Conservation (phyloP, 495 filamentous ascomycete genomes). For the Thozetella sp. region DNA sequence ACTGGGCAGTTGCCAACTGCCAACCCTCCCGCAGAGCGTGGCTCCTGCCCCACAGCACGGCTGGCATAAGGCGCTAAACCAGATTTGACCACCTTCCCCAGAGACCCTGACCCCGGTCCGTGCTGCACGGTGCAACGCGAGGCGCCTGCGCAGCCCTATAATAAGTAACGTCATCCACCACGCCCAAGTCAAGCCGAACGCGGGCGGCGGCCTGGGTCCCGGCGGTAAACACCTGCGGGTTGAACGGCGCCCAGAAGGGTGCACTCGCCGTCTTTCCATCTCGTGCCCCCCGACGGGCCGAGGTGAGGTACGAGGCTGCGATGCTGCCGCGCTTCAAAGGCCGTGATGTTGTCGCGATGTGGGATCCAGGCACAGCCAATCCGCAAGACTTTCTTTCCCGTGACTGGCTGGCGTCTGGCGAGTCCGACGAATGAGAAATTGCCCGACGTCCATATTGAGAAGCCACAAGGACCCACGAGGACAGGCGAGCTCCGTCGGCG, state of each 20-base stretch:
- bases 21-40: no score
- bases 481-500: not conserved
- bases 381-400: constrained; percentile 15
- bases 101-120: constrained; percentile 15
- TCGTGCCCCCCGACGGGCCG: no score
- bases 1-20: no score
- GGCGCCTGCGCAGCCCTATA: constrained; percentile 29
- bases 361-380: constrained; percentile 9
- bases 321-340: not conserved
- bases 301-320: not conserved
- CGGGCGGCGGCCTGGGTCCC: not conserved
- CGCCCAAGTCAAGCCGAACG: not conserved
- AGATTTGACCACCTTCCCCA: constrained; percentile 11
- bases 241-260: not conserved
- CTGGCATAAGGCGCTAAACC: constrained; percentile 16
- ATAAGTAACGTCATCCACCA: constrained; percentile 31
- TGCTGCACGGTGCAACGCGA: constrained; percentile 7
- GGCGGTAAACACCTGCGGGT: not conserved
- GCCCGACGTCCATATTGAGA: constrained; percentile 33
- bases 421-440: constrained; percentile 33
- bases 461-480: constrained; percentile 3
- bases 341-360: not conserved
- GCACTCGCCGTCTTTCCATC: no score
- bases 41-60: constrained; percentile 28
- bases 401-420: constrained; percentile 5